Percentiles rank a stretch among this genome's conserved stretches.
Evolutionary conservation across 2,329 filamentous ascomycete genomes (phyloP).

Genomic region (Paraphoma sp.): DNA sequence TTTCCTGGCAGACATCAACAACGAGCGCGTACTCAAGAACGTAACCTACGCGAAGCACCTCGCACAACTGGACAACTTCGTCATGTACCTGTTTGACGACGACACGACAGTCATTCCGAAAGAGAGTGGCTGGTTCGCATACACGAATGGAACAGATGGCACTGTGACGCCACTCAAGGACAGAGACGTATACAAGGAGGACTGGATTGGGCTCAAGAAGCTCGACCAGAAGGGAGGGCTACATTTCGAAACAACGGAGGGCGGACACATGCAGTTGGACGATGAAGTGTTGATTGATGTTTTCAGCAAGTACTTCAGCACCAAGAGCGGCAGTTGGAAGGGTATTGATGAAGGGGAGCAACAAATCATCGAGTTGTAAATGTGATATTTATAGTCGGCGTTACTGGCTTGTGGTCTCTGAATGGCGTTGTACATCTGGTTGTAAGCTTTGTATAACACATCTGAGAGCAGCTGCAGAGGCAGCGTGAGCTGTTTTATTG

Average conservation of each 20-base stretch:
- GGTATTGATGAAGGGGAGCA: conserved; percentile 13
- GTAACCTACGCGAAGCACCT: conserved; percentile 75
- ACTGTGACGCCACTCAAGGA: conserved; percentile 72
- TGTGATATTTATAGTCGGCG: not conserved
- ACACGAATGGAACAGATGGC: conserved; percentile 69
- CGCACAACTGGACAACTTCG: conserved; percentile 73
- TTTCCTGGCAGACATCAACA: conserved; percentile 95
- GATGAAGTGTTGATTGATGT: conserved; percentile 70
- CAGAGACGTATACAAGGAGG: conserved; percentile 79
- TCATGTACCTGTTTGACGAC: conserved; percentile 88
- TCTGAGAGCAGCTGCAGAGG: too few relatives aligned
- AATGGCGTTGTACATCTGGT: too few relatives aligned
- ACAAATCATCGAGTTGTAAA: conserved; percentile 37
- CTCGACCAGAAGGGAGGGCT: conserved; percentile 82
- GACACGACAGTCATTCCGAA: conserved; percentile 88
- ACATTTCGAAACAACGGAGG: conserved; percentile 74
- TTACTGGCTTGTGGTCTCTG: not conserved
- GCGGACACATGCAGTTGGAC: conserved; percentile 82
- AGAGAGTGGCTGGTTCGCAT: conserved; percentile 88
- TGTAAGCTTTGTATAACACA: too few relatives aligned
- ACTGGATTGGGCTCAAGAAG: conserved; percentile 86
- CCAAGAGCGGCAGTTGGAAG: conserved; percentile 25
- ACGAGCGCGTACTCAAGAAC: conserved; percentile 82
- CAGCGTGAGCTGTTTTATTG: too few relatives aligned
- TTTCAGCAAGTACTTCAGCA: conserved; percentile 72